phyloP scores from a whole-genome alignment of 2,329 filamentous ascomycete genomes.

The Penicillium sumatraense region DNA sequence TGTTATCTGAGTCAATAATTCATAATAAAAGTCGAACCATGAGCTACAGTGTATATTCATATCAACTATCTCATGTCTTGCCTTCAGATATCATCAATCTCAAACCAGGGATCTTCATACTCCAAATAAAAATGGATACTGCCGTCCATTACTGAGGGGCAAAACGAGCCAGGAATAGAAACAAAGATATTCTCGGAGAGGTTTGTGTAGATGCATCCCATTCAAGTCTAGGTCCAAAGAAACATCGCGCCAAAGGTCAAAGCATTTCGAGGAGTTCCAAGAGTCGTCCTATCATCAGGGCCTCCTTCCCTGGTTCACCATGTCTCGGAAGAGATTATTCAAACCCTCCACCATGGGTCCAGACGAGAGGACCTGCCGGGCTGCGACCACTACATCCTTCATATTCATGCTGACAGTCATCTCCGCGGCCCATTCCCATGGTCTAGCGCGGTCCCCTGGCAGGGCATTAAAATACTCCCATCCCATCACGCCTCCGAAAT shows the following conservation, averaged over 20 bases:
- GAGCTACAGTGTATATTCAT: not conserved
- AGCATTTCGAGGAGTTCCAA: not conserved
- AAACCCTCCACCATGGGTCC: slow-evolving; percentile 36
- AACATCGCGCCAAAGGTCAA: not conserved
- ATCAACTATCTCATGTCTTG: not conserved
- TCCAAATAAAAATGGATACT: not conserved
- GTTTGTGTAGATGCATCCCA: not conserved
- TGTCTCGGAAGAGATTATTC: slow-evolving; percentile 34
- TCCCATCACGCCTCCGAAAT: slow-evolving; percentile 87
- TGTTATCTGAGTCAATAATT: not conserved
- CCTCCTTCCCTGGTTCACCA: slow-evolving; percentile 31
- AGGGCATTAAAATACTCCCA: slow-evolving; percentile 93
- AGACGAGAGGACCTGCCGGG: slow-evolving; percentile 33
- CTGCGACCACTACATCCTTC: slow-evolving; percentile 42
- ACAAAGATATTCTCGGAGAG: not conserved
- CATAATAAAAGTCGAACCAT: not conserved
- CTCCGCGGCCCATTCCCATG: slow-evolving; percentile 78
- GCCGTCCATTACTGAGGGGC: not conserved
- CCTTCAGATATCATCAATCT: not conserved
- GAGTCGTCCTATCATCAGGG: not conserved
- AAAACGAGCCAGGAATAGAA: not conserved
- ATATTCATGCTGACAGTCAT: slow-evolving; percentile 61
- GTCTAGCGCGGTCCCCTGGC: slow-evolving; percentile 64
- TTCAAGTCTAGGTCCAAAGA: not conserved
- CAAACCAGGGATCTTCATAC: not conserved